phyloP scores from a whole-genome alignment of 805 yeast species.

The Metschnikowia santaceciliae region DNA sequence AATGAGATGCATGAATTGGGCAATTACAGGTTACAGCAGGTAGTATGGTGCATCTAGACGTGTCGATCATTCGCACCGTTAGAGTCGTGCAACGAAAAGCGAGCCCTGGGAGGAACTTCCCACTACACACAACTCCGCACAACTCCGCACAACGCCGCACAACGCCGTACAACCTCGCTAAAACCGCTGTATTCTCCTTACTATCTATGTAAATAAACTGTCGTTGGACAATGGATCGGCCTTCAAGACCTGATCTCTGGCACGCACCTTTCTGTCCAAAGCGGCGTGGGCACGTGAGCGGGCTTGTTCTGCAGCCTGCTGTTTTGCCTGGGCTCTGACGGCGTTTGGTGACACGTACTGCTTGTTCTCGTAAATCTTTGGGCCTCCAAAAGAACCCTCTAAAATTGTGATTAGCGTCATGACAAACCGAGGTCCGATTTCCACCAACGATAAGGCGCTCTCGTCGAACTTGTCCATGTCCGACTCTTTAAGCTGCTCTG shows the following conservation, averaged over 20 bases:
- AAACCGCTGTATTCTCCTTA: background rate
- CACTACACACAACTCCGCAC: too few species aligned
- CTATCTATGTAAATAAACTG: slow-evolving; percentile 54
- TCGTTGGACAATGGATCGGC: slow-evolving; percentile 83
- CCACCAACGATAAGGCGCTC: slow-evolving; percentile 75
- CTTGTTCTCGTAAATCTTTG: slow-evolving; percentile 94
- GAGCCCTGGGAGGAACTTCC: too few species aligned
- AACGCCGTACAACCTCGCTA: background rate
- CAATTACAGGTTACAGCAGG: too few species aligned
- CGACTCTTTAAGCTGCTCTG: slow-evolving; percentile 53
- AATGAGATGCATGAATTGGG: too few species aligned
- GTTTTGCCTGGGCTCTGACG: slow-evolving; percentile 83
- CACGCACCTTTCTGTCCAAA: slow-evolving; percentile 66
- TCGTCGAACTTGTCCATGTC: slow-evolving; percentile 40
- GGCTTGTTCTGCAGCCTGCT: slow-evolving; percentile 77
- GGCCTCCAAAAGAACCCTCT: slow-evolving; percentile 97
- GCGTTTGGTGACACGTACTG: slow-evolving; percentile 95
- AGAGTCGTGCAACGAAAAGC: too few species aligned
- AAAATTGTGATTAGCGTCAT: slow-evolving; percentile 85
- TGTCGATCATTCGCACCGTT: too few species aligned
- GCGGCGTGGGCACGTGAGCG: slow-evolving; percentile 76
- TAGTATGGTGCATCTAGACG: too few species aligned
- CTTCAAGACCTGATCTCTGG: slow-evolving; percentile 68
- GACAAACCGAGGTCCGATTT: slow-evolving; percentile 95
- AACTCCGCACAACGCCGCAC: background rate